Evolutionary conservation across 2,329 filamentous ascomycete species (phyloP), one percentile per base, ranked within the genome.

Genomic region (Sporothrix mexicana): DNA sequence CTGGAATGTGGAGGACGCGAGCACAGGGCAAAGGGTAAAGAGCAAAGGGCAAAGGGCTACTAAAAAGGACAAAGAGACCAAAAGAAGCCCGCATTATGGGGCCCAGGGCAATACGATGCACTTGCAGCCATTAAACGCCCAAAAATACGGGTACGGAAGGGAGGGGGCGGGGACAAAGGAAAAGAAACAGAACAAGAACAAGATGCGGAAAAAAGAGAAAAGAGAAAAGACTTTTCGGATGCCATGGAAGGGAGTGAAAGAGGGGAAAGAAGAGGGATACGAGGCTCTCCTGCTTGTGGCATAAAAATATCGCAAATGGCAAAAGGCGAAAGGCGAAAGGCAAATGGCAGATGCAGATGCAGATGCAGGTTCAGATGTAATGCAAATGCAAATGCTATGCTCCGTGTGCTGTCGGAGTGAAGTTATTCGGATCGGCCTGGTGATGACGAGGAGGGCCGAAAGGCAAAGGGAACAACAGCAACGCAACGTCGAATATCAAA

Each of bases 1-100:
- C 57, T 67, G 61, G 70, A 72, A 72, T 72, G 61, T 61, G 49
- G 61, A 57, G 49, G 61, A 20, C 70, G 59, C 61, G 55, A 64
- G 61, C 61, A 67, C 61, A 66, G 62, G 68, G 67, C n/a, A 23
- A 41, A 36, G 17, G 25, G 20, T 20, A 51, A 3, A 25, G 47
- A 12, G 13, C 15, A 67, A 36, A 43, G 53, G 43, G 41, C 49
- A 13, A 10, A 36, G 51, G 51, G 67, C 49, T 15, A 8, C 13
- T 4, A 36, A 36, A 36, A 36, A 36, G 7, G 30, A 36, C 30
- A 36, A 36, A 36, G 30, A 36, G 30, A 36, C 30, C 30, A 36
- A 36, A 36, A 36, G 30, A 36, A 36, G 30, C 7, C 30, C 30
- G 30, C 30, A 36, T 36, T 36, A 36, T 36, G 30, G 30, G 30